A percentile compares a stretch with the other conserved stretches of the same genome.
These are phyloP conservation scores for Wickerhamiella galacta DNA, from an alignment of 805 yeast species.

Conservation along the genomic window DNA sequence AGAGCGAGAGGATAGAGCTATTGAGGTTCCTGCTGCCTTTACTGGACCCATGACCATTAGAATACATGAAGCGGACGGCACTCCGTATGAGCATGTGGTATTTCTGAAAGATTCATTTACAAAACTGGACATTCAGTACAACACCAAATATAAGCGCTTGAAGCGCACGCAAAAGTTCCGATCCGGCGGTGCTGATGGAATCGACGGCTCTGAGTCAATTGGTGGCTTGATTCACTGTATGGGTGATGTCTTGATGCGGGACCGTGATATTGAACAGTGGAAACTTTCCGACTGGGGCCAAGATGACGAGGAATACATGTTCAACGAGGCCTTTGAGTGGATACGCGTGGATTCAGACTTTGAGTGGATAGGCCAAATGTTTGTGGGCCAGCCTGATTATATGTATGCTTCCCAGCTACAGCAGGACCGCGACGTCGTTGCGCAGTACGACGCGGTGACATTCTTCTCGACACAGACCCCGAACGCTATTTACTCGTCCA, in stretches of 20 bases:
- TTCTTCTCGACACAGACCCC: slow-evolving; percentile 62
- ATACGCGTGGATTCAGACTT: slow-evolving; percentile 92
- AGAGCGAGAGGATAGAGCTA: slow-evolving; percentile 5
- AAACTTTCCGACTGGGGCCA: slow-evolving; percentile 49
- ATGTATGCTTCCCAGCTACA: slow-evolving; percentile 90
- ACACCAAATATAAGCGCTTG: slow-evolving; percentile 75
- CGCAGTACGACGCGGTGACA: slow-evolving; percentile 70
- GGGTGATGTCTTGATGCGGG: slow-evolving; percentile 59
- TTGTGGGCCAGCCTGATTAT: slow-evolving; percentile 78
- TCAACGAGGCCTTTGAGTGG: slow-evolving; percentile 93
- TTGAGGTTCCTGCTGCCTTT: slow-evolving; percentile 23
- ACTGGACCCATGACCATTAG: slow-evolving; percentile 94
- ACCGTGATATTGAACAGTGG: slow-evolving; percentile 55
- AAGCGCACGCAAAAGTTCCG: slow-evolving; percentile 38
- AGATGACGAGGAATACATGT: slow-evolving; percentile 50
- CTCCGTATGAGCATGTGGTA: slow-evolving; percentile 95
- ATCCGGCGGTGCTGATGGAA: slow-evolving; percentile 16
- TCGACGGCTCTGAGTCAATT: slow-evolving; percentile 23
- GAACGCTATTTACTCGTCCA: slow-evolving; percentile 50
- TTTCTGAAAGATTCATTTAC: slow-evolving; percentile 73
- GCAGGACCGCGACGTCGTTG: slow-evolving; percentile 91
- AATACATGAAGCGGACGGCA: slow-evolving; percentile 95
- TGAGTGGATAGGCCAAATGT: slow-evolving; percentile 82
- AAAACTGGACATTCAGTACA: slow-evolving; percentile 84
- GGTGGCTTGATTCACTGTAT: slow-evolving; percentile 35